These are phyloP conservation scores for Wallacemonas collosoma DNA, from an alignment of 208 protist genomes.

Conservation along the genomic window DNA sequence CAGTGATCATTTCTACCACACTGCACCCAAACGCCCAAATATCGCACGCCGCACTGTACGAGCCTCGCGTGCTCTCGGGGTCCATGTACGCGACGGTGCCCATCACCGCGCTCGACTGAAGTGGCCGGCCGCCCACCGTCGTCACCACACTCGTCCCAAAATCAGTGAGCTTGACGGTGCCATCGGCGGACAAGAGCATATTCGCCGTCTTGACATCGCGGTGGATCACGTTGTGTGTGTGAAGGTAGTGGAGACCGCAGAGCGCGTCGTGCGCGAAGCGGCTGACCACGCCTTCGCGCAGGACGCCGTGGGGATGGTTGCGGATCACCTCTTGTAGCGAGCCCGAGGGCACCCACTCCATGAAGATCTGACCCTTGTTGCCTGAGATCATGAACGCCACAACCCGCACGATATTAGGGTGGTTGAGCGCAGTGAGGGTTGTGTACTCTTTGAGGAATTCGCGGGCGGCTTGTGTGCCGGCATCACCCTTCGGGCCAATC, in stretches of 20 bases:
- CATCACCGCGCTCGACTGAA: conserved; percentile 42
- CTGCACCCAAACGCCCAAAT: conserved; percentile 88
- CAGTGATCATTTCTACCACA: conserved; percentile 70
- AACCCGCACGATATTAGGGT: conserved; percentile 73
- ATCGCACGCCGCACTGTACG: conserved; percentile 70
- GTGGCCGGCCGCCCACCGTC: conserved; percentile 33
- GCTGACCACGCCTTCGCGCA: conserved; percentile 60
- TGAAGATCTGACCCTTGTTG: conserved; percentile 58
- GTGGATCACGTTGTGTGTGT: conserved; percentile 73
- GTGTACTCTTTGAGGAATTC: conserved; percentile 75
- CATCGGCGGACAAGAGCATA: conserved; percentile 75
- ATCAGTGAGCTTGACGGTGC: conserved; percentile 79
- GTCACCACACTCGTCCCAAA: conserved; percentile 73
- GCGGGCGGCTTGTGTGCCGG: conserved; percentile 28
- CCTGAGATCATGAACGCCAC: conserved; percentile 62
- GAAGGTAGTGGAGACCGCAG: conserved; percentile 58
- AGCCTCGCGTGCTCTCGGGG: conserved; percentile 60
- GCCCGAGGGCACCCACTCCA: conserved; percentile 79
- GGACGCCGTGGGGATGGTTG: conserved; percentile 26
- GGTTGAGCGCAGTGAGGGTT: conserved; percentile 57
- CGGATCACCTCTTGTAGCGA: conserved; percentile 62
- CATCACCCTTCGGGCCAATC: conserved; percentile 34
- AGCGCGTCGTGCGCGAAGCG: conserved; percentile 62
- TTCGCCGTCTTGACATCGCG: conserved; percentile 88
- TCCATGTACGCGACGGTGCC: conserved; percentile 83